Base-by-base conservation (phyloP, 257 asterid genomes). In the Solanum habrochaites region DNA sequence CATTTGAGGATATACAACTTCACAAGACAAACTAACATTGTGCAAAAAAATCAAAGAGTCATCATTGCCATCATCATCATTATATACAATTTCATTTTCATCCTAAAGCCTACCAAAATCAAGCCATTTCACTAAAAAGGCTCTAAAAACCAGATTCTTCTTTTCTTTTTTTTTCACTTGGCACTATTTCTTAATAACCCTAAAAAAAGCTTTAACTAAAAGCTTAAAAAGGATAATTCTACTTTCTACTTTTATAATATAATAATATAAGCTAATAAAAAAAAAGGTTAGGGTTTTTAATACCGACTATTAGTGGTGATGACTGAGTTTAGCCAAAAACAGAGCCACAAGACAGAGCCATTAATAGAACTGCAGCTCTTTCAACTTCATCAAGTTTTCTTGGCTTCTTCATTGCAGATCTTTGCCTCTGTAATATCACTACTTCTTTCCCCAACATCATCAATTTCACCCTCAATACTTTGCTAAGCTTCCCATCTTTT, bases 261-360 rank as follows among this genome's bases (percentile, higher is more conserved):
- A 42, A 12, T 3, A 42, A 43, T 25, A 13, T 3, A 43, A 43
- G 62, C n/a, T 7, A 45, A 78, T 56, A 0, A 78, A 45, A 45
- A 3, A 35, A 32, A 11, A 15, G 67, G 85, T 80, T 80, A 47
- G 67, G 69, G 85, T 27, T 78, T 27, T 27, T 14, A 78, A 21
- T 47, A 78, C 42, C 27, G 23, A 78, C 84, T 78, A 16, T 7
- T 45, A 15, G 42, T 78, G 16, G 42, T 45, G 78, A 9, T 71
- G n/a, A 37, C 12, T 27, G 20, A 4, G 60, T 89, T 86, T 90
- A 49, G 91, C 92, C 93, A 89, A 92, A 91, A 84, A 91, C 91
- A 83, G 94, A 93, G 87, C 96, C 96, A 91, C 94, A 90, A 70
- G 98, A 94, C 11, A 96, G 86, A 77, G 95, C 94, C 96, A 96